Percentiles rank a stretch among this genome's conserved stretches.
These are phyloP conservation scores for Acanthochlamys bracteata DNA, from an alignment of 106 monocot species.

Conservation along the genomic window DNA sequence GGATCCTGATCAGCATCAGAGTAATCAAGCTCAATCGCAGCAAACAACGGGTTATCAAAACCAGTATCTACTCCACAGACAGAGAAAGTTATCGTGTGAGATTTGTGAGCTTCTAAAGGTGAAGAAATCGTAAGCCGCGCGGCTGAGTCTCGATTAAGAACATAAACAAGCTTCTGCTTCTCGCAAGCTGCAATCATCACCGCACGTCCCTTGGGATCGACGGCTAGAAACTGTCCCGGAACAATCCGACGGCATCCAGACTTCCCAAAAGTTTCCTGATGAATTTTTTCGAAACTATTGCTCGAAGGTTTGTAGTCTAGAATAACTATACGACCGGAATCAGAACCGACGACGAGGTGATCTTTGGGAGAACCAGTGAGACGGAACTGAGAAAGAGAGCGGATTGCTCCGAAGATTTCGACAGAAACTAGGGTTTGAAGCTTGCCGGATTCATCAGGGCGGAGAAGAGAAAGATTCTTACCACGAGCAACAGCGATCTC, in stretches of 20 bases:
- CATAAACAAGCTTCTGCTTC: conserved; percentile 99
- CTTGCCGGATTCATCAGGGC: conserved; percentile 86
- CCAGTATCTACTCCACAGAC: conserved; percentile 79
- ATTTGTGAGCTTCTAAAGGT: conserved; percentile 93
- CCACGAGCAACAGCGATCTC: conserved; percentile 93
- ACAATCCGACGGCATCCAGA: conserved; percentile 97
- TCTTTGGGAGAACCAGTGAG: conserved; percentile 96
- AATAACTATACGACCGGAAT: conserved; percentile 94
- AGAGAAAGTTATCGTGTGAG: conserved; percentile 73
- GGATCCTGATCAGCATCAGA: conserved; percentile 87
- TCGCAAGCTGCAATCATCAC: conserved; percentile 93
- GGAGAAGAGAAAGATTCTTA: conserved; percentile 78
- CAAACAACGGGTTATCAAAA: conserved; percentile 92
- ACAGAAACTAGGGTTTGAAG: conserved; percentile 90
- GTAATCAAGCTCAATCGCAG: conserved; percentile 93
- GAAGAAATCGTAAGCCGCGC: conserved; percentile 93
- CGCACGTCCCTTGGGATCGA: conserved; percentile 94
- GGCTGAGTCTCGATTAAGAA: conserved; percentile 81
- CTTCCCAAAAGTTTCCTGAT: conserved; percentile 99
- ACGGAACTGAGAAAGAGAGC: conserved; percentile 91
- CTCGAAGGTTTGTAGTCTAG: conserved; percentile 70
- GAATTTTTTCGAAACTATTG: conserved; percentile 76
- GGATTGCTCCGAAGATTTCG: conserved; percentile 79
- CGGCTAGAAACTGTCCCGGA: conserved; percentile 85
- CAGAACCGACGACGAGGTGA: conserved; percentile 87